Base-by-base conservation (phyloP, 805 yeast species). In the Zygoascus bituminiphila region DNA sequence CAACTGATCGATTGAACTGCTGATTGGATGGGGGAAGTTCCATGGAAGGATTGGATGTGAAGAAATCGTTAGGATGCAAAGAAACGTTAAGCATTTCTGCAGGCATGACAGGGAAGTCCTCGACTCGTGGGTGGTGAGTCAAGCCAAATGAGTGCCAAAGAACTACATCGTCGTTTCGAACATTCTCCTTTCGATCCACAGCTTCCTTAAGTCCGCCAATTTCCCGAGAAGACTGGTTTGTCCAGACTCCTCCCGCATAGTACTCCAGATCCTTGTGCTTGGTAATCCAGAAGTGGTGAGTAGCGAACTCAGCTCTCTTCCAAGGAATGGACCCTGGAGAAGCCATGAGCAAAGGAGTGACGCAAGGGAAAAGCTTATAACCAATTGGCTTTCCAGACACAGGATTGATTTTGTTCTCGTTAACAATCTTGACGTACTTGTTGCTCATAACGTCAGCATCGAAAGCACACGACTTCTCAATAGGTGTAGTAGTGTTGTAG, bases 71-170 rank as follows among this genome's bases (percentile, higher is more conserved):
- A 47, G 94, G 94, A 42, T 75, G 73, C 49, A 84, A 73, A 50
- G 77, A 73, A 57, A 84, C 79, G 58, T 74, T 78, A 70, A 82
- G 80, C 54, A 79, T 80, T 68, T 84, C 94, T 49, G 82, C 85
- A 29, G 93, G 89, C 94, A 84, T 84, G 46, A 84, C 89, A 44
- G 94, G 94, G 82, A 85, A 84, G 65, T 84, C 91, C 69, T 84
- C 94, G 33, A 82, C 79, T 60, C 86, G 76, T 58, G 93, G 93
- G 59, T 84, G 77, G 62, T 84, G 94, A 2, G 91, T 84, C 70
- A 84, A 76, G 23, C 87, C 88, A 62, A 84, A 64, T 42, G 93
- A 84, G 54, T 85, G 84, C 89, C 91, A 84, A 40, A 84, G 82
- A 51, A 84, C 88, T 50, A 79, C 63, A 57, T 84, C 89, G 17